These are phyloP conservation scores for Aechmea fasciata DNA, from an alignment of 176 grass and related monocot genomes.

Conservation along the genomic window DNA sequence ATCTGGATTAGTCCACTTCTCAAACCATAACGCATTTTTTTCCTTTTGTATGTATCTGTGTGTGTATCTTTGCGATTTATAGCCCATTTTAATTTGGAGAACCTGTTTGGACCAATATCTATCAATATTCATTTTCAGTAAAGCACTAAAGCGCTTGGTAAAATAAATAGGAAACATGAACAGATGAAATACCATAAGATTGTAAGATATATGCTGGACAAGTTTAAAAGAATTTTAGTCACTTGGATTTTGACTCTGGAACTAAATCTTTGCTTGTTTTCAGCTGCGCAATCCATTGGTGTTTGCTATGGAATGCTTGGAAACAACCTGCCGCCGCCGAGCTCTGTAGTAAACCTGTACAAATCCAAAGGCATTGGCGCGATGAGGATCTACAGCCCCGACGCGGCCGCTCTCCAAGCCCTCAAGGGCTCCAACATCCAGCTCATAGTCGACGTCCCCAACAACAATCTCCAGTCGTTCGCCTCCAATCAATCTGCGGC, in stretches of 20 bases:
- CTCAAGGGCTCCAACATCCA: slow-evolving; percentile 36
- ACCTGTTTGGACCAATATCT: too few relatives aligned
- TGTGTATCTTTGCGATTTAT: too few relatives aligned
- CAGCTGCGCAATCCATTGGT: slow-evolving; percentile 48
- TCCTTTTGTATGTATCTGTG: too few relatives aligned
- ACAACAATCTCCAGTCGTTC: slow-evolving; percentile 17
- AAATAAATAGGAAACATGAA: too few relatives aligned
- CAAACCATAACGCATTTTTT: too few relatives aligned
- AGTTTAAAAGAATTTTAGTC: too few relatives aligned
- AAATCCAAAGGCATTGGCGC: slow-evolving; percentile 33
- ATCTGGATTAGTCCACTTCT: too few relatives aligned
- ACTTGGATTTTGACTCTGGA: not conserved
- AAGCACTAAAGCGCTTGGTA: too few relatives aligned
- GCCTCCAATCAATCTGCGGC: slow-evolving; percentile 24
- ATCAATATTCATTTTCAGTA: too few relatives aligned
- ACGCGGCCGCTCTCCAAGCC: slow-evolving; percentile 20
- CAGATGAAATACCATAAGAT: too few relatives aligned
- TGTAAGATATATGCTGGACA: too few relatives aligned
- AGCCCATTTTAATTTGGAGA: too few relatives aligned
- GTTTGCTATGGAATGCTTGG: slow-evolving; percentile 61
- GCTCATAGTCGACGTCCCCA: slow-evolving; percentile 35
- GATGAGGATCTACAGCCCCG: slow-evolving; percentile 51
- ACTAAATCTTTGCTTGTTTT: not conserved
- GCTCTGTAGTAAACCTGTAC: slow-evolving; percentile 45
- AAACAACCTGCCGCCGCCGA: slow-evolving; percentile 36